Evolutionary conservation across 1,139 yeast species (phyloP), one percentile per base, ranked within the genome.

Genomic region (Taiozyma sp.): DNA sequence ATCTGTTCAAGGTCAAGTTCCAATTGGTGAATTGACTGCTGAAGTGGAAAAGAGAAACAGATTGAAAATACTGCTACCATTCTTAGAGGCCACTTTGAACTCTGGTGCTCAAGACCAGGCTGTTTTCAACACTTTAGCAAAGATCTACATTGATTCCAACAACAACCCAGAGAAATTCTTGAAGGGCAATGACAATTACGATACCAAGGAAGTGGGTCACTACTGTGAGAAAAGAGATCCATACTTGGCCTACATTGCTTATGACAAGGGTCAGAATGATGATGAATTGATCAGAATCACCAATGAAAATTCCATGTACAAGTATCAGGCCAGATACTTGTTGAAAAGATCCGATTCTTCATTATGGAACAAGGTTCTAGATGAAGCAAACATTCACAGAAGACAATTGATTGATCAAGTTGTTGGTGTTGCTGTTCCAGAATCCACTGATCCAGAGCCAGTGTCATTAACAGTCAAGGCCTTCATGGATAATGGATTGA

Each of bases 161-260:
- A 95, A 93, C 73, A 86, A 91, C 60, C 99, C 99, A 44, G 99
- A 93, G 68, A 90, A 90, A 70, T 95, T 95, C 76, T 79, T 93
- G 74, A 85, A 84, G 68, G 99, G 93, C 70, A 95, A 93, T 68
- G 77, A 83, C 62, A 77, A 80, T 65, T 93, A 95, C 72, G 95
- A 93, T 70, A 87, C 99, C 28, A 76, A 88, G 61, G 88, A 87
- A 61, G 97, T 93, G 62, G 99, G 99, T 77, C 90, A 85, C 68
- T 93, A 93, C 76, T 95, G 99, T 79, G 99, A 95, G 72, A 93
- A 89, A 81, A 86, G 99, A 70, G 99, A 93, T 66, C 99, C 99
- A 55, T 93, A 89, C 73, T 77, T 93, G 68, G 99, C 99, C 21
- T 93, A 89, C 70, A 93, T 93, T 71, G 95, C 97, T 50, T 93